Evolutionary conservation across 1,139 yeast species (phyloP).

Genomic region (Scheffersomyces stambukii): DNA sequence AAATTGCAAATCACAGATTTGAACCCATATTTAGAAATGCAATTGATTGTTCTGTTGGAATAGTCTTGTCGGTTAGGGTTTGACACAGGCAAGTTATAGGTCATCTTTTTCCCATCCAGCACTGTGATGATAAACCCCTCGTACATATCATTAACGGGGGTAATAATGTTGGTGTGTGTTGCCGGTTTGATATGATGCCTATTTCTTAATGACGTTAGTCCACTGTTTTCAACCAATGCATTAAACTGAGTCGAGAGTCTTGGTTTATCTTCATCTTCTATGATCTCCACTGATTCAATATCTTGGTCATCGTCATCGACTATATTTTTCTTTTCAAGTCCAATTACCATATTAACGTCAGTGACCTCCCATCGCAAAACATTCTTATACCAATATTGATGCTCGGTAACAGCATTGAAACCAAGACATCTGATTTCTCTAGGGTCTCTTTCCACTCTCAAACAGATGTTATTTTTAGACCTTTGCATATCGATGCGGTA

Average conservation of each 20-base stretch:
- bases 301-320: constrained; percentile 6
- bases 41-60: constrained; percentile 41
- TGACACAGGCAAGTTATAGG: constrained; percentile 52
- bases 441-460: constrained; percentile 88
- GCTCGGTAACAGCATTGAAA: constrained; percentile 69
- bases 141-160: constrained; percentile 35
- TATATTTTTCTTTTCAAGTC: constrained; percentile 43
- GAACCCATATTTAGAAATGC: constrained; percentile 62
- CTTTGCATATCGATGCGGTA: constrained; percentile 61
- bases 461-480: constrained; percentile 75
- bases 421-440: constrained; percentile 88
- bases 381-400: constrained; percentile 59
- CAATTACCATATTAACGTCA: constrained; percentile 72
- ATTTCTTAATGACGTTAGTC: constrained; percentile 18
- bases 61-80: constrained; percentile 14
- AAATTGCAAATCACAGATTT: constrained; percentile 72
- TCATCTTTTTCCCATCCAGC: constrained; percentile 56
- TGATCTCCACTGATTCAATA: not conserved
- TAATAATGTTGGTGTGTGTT: not conserved
- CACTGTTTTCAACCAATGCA: constrained; percentile 16
- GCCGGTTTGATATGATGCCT: constrained; percentile 1
- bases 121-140: constrained; percentile 74
- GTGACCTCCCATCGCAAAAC: constrained; percentile 78
- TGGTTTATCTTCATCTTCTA: not conserved
- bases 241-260: constrained; percentile 8